Base-by-base conservation (phyloP, 345 rosid genomes). In the Camelina laxa region DNA sequence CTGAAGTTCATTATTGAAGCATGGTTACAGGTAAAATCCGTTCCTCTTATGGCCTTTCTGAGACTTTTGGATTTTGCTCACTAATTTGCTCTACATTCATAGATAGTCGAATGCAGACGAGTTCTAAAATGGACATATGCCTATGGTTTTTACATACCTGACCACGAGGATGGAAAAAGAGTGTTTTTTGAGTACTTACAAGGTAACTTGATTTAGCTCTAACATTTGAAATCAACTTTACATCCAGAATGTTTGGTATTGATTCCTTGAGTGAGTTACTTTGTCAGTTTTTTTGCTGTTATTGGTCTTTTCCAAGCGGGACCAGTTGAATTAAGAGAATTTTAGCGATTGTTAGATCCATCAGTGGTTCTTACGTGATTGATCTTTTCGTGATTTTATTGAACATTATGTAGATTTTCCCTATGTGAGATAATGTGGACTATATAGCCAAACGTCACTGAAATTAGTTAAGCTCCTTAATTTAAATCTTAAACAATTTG, bases 61-160 rank as follows among this genome's bases (percentile, higher is more conserved):
- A 31, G 19, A 47, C 58, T 56, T 41, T 27, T 79, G 31, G 49
- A 54, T 21, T 56, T 58, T 13, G 14, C 59, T 42, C 65, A 51
- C 69, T 50, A 45, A 74, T 74, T 35, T 67, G 16, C 76, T 38
- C 61, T 77, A 16, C 48, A 39, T 20, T 79, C 30, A 57, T 64
- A 91, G 92, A 87, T 91, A 68, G 89, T 91, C 3, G 95, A 91
- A 74, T 89, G 95, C 72, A 83, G 97, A 85, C 86, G 97, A 76
- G 97, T 91, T 73, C 80, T 91, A 41, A 91, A 91, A 73, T 91
- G 97, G 97, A 91, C 95, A 15, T 89, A 91, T 72, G 87, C 97
- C 36, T 91, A 91, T 81, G 97, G 97, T 65, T 91, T 76, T 78
- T 91, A 91, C 82, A 75, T 91, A 64, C 95, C 89, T 5, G 95